Base-by-base conservation (phyloP, 106 monocot species). In the Acanthochlamys bracteata region DNA sequence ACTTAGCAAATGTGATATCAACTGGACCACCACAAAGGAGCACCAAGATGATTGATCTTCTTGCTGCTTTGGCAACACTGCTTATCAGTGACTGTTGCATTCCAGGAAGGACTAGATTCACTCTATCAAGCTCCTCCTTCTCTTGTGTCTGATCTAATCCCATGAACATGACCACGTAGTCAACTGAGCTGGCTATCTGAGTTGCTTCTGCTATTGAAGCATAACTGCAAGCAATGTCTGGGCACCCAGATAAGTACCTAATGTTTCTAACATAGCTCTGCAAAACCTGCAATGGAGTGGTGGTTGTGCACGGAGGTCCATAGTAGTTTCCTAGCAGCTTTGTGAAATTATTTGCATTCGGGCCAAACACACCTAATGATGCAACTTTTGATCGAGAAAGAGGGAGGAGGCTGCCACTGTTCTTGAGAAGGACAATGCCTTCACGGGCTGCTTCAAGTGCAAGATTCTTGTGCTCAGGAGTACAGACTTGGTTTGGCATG, bases 381-480 rank as follows among this genome's bases (percentile, higher is more conserved):
- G 65, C 19, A 46, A 81, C 71, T 20, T 60, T 73, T 15, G 82
- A 43, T 69, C 46, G 72, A 4, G 73, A 71, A 0, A 96, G 71
- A 21, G 95, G 95, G 20, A 96, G 95, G 17, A 73, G 39, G 14
- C 65, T 51, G 41, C n/a, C 58, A 0, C 42, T 41, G 64, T 96
- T 96, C 74, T 96, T 96, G 14, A 96, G 71, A 25, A 96, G 78
- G 66, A 96, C 95, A 24, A 96, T 82, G 75, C 90, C 95, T 25
- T 87, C 81, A 26, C 73, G 66, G 4, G 95, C 95, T 24, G 80
- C 84, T 68, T 90, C 78, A 9, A 84, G 73, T 22, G 95, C 90
- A 39, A 96, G 56, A 46, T 75, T 51, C 67, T 85, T 81, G 75
- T 88, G 87, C 20, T 77, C 63, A 25, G 41, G 40, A 9, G 75